These are phyloP conservation scores for Penicillium antarcticum DNA, from an alignment of 495 filamentous ascomycete genomes.

Conservation along the genomic window DNA sequence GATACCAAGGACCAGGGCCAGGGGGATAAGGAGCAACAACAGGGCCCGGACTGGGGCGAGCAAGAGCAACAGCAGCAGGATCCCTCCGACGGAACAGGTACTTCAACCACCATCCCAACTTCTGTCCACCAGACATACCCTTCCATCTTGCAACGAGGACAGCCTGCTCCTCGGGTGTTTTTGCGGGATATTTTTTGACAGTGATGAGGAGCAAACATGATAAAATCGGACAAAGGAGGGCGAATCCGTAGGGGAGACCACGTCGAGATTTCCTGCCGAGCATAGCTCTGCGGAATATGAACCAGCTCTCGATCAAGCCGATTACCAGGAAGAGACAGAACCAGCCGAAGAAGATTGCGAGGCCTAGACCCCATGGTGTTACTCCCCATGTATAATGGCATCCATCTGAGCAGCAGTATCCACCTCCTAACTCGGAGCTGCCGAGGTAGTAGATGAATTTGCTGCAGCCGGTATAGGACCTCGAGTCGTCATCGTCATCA, in stretches of 20 bases:
- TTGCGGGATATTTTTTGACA: constrained; percentile 29
- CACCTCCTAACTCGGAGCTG: constrained; percentile 6
- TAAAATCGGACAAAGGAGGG: constrained; percentile 21
- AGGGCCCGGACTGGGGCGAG: neutral
- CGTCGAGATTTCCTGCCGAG: constrained; percentile 34
- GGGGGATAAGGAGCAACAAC: constrained; percentile 2
- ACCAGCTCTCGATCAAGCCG: constrained; percentile 39
- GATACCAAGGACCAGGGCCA: neutral
- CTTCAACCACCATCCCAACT: constrained; percentile 39
- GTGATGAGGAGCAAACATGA: constrained; percentile 29
- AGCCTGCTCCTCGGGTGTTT: constrained; percentile 24
- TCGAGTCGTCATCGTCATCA: neutral
- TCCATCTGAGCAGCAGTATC: constrained; percentile 12
- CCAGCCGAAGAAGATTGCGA: constrained; percentile 35
- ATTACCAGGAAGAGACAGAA: constrained; percentile 36
- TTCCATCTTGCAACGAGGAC: constrained; percentile 27
- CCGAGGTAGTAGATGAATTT: constrained; percentile 12
- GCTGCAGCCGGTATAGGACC: constrained; percentile 1
- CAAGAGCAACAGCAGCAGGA: constrained; percentile 7
- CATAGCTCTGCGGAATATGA: constrained; percentile 44
- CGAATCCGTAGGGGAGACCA: constrained; percentile 41
- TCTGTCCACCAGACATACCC: constrained; percentile 20
- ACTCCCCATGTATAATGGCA: constrained; percentile 23
- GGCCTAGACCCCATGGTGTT: constrained; percentile 18
- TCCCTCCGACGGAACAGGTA: constrained; percentile 19